Base-by-base conservation (phyloP, 306 rosid genomes). In the Trichosanthes cucumerina region DNA sequence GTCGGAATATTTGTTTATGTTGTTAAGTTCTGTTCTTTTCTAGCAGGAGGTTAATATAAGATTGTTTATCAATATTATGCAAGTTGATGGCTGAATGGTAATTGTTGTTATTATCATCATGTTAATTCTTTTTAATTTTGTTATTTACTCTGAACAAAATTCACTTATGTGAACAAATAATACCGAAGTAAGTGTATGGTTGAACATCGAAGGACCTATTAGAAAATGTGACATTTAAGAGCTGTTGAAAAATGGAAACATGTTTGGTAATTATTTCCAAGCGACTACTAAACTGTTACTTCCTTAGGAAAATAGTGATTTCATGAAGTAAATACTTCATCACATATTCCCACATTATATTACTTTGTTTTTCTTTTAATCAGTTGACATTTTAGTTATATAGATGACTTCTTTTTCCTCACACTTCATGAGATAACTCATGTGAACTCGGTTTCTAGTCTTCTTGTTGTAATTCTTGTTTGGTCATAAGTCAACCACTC, bases 1-100 rank as follows among this genome's bases (percentile, higher is more conserved):
- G 34, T 81, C 63, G 76, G 60, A 82, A 54, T 18, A 52, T 76
- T n/a, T 41, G 11, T 65, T 65, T 11, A 19, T 65, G 47, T 34
- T 64, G 75, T 68, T 10, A 6, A 33, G 69, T 62, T 31, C 21
- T 62, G 31, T 62, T 62, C 38, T 28, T 68, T 36, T n/a, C 53
- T n/a, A 19, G 52, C 49, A 68, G 13, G 28, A 68, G 73, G 49
- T 9, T 10, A 19, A 68, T 39, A 10, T 68, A 38, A 68, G 33
- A 39, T 18, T n/a, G 74, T 38, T 69, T 69, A n/a, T 69, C 52
- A 41, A 69, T 21, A 21, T 11, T 9, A 5, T 39, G 75, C 53
- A n/a, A 43, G 33, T 11, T 23, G 36, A 43, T 39, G 34, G n/a
- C 53, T 41, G 53, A 69, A 66, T 38, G 73, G 0, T 66, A 19